Percentiles rank a stretch among this genome's conserved stretches.
These are phyloP conservation scores for Cephaloascus fragrans DNA, from an alignment of 805 yeast genomes.

Conservation along the genomic window DNA sequence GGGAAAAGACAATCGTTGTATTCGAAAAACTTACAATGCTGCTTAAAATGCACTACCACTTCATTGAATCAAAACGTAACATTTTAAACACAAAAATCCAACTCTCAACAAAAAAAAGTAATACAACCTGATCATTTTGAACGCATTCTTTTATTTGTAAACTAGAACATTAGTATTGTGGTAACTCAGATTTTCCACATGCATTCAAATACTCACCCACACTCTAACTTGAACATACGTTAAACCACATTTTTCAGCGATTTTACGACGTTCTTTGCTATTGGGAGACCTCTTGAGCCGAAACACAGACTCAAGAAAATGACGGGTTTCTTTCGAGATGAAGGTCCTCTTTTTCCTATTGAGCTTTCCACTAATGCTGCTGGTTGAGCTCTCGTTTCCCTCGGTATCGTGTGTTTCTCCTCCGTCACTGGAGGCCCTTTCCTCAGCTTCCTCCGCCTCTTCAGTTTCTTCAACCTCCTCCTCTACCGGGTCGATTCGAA, in stretches of 20 bases:
- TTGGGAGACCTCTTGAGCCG: constrained; percentile 13
- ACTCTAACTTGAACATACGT: constrained; percentile 19
- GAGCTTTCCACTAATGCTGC: background rate
- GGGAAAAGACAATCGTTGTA: too few relatives aligned
- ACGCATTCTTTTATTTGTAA: constrained; percentile 19
- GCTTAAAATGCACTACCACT: too few relatives aligned
- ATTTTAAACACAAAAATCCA: too few relatives aligned
- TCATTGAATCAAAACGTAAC: too few relatives aligned
- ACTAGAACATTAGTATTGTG: too few relatives aligned
- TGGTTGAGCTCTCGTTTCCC: too few relatives aligned
- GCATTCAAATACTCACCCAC: constrained; percentile 17
- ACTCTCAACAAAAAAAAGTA: too few relatives aligned
- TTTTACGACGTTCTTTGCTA: constrained; percentile 13
- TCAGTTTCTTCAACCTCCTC: background rate
- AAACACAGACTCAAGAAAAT: constrained; percentile 7
- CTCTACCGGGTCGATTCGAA: background rate
- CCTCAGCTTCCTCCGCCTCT: background rate
- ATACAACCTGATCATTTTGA: constrained; percentile 10
- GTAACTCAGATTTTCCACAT: too few relatives aligned
- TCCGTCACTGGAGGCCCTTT: too few relatives aligned
- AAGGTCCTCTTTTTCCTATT: constrained; percentile 4
- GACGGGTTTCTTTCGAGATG: constrained; percentile 4
- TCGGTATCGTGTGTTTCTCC: too few relatives aligned
- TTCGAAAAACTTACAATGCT: too few relatives aligned
- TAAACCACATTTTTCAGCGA: constrained; percentile 16